Evolutionary conservation across 306 rosid species (phyloP).

Genomic region (Lathyrus sativus): DNA sequence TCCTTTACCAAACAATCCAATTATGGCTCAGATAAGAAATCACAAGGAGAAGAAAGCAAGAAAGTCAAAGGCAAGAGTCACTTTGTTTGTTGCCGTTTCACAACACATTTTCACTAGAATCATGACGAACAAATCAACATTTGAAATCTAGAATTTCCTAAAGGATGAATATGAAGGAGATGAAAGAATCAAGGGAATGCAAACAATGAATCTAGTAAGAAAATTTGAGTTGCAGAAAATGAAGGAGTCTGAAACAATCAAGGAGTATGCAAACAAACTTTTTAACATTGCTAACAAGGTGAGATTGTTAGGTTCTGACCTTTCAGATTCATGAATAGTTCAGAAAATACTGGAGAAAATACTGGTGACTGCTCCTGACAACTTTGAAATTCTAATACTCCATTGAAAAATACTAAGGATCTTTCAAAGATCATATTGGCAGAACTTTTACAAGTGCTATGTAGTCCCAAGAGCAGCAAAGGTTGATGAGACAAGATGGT

Average conservation of each 20-base stretch:
- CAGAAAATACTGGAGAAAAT: neutral
- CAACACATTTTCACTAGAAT: neutral
- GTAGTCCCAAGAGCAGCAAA: too few species aligned
- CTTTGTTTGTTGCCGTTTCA: neutral
- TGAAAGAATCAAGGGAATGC: neutral
- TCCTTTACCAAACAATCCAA: neutral
- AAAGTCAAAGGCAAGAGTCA: neutral
- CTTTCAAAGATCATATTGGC: too few species aligned
- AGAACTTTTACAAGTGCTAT: too few species aligned
- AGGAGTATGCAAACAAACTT: neutral
- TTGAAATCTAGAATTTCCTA: conserved; percentile 1
- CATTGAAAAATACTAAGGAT: too few species aligned
- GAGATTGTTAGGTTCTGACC: too few species aligned
- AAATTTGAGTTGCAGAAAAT: neutral
- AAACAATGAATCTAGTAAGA: neutral
- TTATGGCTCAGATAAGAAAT: neutral
- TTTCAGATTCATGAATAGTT: neutral
- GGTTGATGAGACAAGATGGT: too few species aligned
- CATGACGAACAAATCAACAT: neutral
- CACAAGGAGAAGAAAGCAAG: neutral
- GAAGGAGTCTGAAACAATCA: too few species aligned
- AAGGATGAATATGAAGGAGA: neutral
- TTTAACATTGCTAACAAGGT: too few species aligned
- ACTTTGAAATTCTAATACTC: too few species aligned
- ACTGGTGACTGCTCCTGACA: too few species aligned